phyloP scores from a whole-genome alignment of 129 eudicot species.

The Pseudognaphalium luteoalbum region DNA sequence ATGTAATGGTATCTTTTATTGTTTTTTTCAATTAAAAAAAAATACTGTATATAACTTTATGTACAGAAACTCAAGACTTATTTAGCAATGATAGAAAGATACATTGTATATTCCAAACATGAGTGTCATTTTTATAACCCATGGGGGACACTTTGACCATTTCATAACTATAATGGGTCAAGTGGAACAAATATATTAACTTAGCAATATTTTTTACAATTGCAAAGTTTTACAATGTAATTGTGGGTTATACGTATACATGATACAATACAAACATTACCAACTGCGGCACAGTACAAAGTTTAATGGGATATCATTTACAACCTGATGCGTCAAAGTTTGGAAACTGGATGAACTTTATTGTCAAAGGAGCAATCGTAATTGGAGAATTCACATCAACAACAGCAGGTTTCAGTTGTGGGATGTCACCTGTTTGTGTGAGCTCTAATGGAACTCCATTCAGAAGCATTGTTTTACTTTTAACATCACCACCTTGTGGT shows the following conservation, averaged over 20 bases:
- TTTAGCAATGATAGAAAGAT: too few species aligned
- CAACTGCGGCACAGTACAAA: conserved; percentile 6
- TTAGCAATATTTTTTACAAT: conserved; percentile 24
- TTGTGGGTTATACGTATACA: conserved; percentile 25
- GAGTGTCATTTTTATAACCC: conserved; percentile 24
- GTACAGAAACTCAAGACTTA: too few species aligned
- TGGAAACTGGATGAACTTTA: conserved; percentile 75
- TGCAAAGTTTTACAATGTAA: conserved; percentile 32
- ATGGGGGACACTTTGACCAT: conserved; percentile 33
- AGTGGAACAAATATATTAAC: conserved; percentile 26
- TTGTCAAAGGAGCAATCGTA: conserved; percentile 55
- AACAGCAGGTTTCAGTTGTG: conserved; percentile 44
- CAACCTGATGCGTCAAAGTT: conserved; percentile 69
- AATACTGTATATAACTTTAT: too few species aligned
- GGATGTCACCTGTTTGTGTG: conserved; percentile 57
- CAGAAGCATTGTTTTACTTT: conserved; percentile 60
- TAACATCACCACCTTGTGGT: conserved; percentile 61
- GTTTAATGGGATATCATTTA: conserved; percentile 25
- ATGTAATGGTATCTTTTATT: too few species aligned
- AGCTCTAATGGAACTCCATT: conserved; percentile 59
- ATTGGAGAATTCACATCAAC: conserved; percentile 50
- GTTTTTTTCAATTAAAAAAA: too few species aligned
- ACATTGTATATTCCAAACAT: too few species aligned
- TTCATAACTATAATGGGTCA: not conserved
- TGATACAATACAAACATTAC: conserved; percentile 5